Evolutionary conservation across 345 rosid species (phyloP).

Genomic region (Turnera subulata): DNA sequence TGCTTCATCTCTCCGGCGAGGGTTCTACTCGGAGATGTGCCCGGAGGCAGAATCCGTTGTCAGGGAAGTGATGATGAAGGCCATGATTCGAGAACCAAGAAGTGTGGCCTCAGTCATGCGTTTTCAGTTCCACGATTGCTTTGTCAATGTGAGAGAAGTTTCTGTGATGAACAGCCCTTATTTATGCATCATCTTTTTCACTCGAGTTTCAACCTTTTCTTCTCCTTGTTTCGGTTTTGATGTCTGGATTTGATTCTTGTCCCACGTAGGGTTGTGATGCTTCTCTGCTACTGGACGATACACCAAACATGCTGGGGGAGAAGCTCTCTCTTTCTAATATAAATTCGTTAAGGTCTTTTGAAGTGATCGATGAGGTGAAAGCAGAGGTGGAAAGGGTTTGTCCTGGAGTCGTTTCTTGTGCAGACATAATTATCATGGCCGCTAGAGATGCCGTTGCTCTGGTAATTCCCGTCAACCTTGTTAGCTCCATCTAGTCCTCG

Average conservation of each 20-base stretch:
- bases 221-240: too few relatives aligned
- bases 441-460: slow-evolving; percentile 84
- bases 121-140: slow-evolving; percentile 93
- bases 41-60: slow-evolving; percentile 71
- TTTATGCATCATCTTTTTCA: too few relatives aligned
- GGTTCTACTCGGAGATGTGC: slow-evolving; percentile 66
- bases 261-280: slow-evolving; percentile 72
- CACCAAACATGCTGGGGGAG: slow-evolving; percentile 72
- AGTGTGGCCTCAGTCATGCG: slow-evolving; percentile 94
- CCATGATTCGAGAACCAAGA: slow-evolving; percentile 63
- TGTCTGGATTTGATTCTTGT: neutral
- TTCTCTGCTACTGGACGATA: slow-evolving; percentile 80
- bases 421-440: slow-evolving; percentile 86
- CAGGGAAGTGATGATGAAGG: slow-evolving; percentile 51
- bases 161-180: too few relatives aligned
- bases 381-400: slow-evolving; percentile 68
- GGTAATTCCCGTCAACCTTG: slow-evolving; percentile 32
- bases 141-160: slow-evolving; percentile 57
- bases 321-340: slow-evolving; percentile 78
- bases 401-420: slow-evolving; percentile 81
- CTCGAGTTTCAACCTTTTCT: too few relatives aligned
- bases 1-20: slow-evolving; percentile 40
- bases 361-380: slow-evolving; percentile 69
- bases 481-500: too few relatives aligned
- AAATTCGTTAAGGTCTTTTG: slow-evolving; percentile 72